These are phyloP conservation scores for Pholiota microspora DNA, from an alignment of 768 basidiomycete species.

Conservation along the genomic window DNA sequence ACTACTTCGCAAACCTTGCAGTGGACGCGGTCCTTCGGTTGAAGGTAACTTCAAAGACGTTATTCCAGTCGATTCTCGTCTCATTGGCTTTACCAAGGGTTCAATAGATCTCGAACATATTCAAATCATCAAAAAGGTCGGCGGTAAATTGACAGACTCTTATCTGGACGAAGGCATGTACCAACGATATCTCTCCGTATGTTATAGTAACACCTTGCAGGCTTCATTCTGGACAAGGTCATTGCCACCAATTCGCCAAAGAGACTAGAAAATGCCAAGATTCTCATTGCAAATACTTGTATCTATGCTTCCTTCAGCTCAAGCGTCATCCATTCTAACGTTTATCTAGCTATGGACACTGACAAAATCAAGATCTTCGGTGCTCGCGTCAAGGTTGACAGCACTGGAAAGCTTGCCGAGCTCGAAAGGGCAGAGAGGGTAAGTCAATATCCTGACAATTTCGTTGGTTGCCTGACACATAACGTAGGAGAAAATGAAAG, in stretches of 20 bases:
- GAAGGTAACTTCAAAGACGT: slow-evolving; percentile 47
- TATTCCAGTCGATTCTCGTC: neutral
- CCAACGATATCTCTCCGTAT: neutral
- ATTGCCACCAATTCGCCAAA: slow-evolving; percentile 96
- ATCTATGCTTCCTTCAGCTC: too few relatives aligned
- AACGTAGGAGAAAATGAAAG: slow-evolving; percentile 97
- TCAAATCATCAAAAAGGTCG: slow-evolving; percentile 99
- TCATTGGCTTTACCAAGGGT: slow-evolving; percentile 51
- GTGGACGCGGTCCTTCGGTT: slow-evolving; percentile 94
- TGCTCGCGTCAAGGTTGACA: slow-evolving; percentile 92
- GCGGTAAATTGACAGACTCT: slow-evolving; percentile 96
- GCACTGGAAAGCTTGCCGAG: slow-evolving; percentile 96
- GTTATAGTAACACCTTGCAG: slow-evolving; percentile 33
- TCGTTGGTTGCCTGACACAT: neutral
- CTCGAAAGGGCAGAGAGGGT: slow-evolving; percentile 94
- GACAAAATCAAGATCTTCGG: slow-evolving; percentile 99
- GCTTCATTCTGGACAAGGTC: slow-evolving; percentile 96
- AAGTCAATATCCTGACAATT: neutral
- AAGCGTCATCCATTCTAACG: too few relatives aligned
- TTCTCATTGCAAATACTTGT: slow-evolving; percentile 98
- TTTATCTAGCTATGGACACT: slow-evolving; percentile 99
- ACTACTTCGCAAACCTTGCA: slow-evolving; percentile 96
- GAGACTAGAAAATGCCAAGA: slow-evolving; percentile 91
- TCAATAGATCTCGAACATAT: slow-evolving; percentile 97
- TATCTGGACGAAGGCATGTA: slow-evolving; percentile 91